Conservation (phyloP, 2,329 filamentous ascomycete species). For the Emmonsiellopsis sp. region DNA sequence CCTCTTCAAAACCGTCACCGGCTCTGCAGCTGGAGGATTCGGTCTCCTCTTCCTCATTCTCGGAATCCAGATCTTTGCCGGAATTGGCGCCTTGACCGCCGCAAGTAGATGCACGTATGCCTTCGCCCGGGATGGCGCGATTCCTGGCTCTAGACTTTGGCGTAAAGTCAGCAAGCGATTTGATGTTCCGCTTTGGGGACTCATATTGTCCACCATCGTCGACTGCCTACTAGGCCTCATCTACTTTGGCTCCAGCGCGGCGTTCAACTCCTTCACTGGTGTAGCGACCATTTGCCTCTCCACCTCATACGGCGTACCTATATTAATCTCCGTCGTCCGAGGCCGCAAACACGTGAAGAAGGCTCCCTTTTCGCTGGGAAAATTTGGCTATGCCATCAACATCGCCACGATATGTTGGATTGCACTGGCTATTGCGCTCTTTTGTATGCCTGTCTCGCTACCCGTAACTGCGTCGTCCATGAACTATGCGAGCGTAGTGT, state of each 20-base stretch:
- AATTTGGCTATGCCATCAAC: slow-evolving; percentile 60
- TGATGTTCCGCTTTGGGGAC: slow-evolving; percentile 60
- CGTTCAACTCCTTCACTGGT: slow-evolving; percentile 71
- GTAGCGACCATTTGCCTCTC: slow-evolving; percentile 71
- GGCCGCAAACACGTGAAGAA: slow-evolving; percentile 56
- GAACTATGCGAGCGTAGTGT: slow-evolving; percentile 61
- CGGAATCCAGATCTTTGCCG: slow-evolving; percentile 68
- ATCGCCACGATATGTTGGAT: slow-evolving; percentile 62
- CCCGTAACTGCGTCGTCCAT: slow-evolving; percentile 48
- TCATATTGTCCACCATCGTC: slow-evolving; percentile 58
- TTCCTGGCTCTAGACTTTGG: slow-evolving; percentile 61
- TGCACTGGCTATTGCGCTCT: slow-evolving; percentile 57
- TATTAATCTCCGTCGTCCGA: slow-evolving; percentile 59
- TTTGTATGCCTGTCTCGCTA: slow-evolving; percentile 62
- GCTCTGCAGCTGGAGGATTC: slow-evolving; percentile 63
- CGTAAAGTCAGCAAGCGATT: slow-evolving; percentile 54
- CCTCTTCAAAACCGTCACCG: slow-evolving; percentile 66
- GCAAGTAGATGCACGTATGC: slow-evolving; percentile 66
- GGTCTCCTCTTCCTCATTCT: slow-evolving; percentile 66
- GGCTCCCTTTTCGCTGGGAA: slow-evolving; percentile 60
- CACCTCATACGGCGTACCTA: slow-evolving; percentile 65
- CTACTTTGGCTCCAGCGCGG: slow-evolving; percentile 67
- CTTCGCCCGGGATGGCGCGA: slow-evolving; percentile 65
- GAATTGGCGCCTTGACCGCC: slow-evolving; percentile 64
- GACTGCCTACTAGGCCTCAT: slow-evolving; percentile 66